Percentiles rank a stretch among this genome's conserved stretches.
phyloP scores from a whole-genome alignment of 2,329 filamentous ascomycete genomes.

The Chaetomiaceae sp. region DNA sequence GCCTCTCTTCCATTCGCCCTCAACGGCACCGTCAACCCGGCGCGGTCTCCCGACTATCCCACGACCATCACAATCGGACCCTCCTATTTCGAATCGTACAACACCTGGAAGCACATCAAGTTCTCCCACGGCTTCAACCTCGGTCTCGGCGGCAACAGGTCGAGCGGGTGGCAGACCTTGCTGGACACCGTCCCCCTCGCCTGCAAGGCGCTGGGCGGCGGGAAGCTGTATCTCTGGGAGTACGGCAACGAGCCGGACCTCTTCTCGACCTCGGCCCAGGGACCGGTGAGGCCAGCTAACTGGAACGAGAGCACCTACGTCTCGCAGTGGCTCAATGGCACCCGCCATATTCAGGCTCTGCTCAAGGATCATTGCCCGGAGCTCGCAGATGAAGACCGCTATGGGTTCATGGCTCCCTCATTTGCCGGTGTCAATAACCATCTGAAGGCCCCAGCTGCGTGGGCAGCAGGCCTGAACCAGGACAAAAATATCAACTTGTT shows the following conservation, averaged over 20 bases:
- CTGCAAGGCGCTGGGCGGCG: conserved; percentile 50
- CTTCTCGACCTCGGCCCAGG: conserved; percentile 49
- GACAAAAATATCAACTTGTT: conserved; percentile 49
- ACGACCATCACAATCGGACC: conserved; percentile 57
- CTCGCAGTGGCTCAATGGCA: conserved; percentile 54
- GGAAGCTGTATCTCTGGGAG: conserved; percentile 54
- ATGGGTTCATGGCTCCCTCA: conserved; percentile 54
- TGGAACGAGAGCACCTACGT: conserved; percentile 56
- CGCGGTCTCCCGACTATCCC: conserved; percentile 54
- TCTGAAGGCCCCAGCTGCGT: conserved; percentile 47
- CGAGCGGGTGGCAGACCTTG: conserved; percentile 47
- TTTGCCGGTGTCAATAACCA: conserved; percentile 51
- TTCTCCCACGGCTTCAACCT: conserved; percentile 62
- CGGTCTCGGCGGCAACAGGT: conserved; percentile 47
- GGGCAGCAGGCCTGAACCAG: conserved; percentile 48
- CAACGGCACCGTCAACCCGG: conserved; percentile 48
- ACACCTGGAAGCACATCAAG: conserved; percentile 50
- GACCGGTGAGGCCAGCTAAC: conserved; percentile 44
- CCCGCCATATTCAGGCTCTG: conserved; percentile 42
- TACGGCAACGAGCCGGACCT: conserved; percentile 63
- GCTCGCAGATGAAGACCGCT: conserved; percentile 37
- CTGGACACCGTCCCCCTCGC: conserved; percentile 51
- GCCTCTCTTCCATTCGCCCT: conserved; percentile 45
- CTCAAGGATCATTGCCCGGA: conserved; percentile 49
- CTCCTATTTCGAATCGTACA: conserved; percentile 60